Base-by-base conservation (phyloP, 805 yeast species). In the Kazachstania viticola region DNA sequence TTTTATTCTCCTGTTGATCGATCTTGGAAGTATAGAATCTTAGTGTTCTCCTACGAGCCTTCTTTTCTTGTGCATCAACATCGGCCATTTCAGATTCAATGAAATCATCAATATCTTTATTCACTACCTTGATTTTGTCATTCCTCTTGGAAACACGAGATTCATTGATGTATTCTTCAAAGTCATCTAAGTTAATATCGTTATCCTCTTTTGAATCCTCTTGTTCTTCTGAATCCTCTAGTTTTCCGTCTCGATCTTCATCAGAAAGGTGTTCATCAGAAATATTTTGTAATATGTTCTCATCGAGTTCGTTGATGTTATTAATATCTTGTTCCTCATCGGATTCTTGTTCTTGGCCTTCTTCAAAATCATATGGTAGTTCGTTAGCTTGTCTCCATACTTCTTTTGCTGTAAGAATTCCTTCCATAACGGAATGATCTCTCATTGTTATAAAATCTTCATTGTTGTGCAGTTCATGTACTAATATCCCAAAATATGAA, bases 1-100 rank as follows among this genome's bases (percentile, higher is more conserved):
- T 70, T 55, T 78, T 79, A 44, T 66, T 65, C 17, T 69, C 75
- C 32, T 77, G 78, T 60, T 87, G 94, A 55, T 85, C 95, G 56
- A 91, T 87, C 59, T 88, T 87, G 36, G 97, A 82, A 1, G 98
- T 91, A 67, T 91, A 91, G 74, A 91, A 91, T 38, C 97, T 76
- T 47, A 91, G 71, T 2, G 94, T 70, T 51, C 73, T 73, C 64
- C 78, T 80, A 46, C 93, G 75, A 14, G 75, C 71, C 37, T 69
- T 72, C 62, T 87, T 88, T 36, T 85, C 97, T 49, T 83, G 94
- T 28, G 70, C 67, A 57, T 91, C 97, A 29, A 84, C 75, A 17
- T 75, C 91, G 31, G 81, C 93, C 27, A 81, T 68, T 21, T 68
- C 73, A 18, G 74, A 64, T 48, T 84, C 94, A n/a, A 73, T 65